These are phyloP conservation scores for Alternaria infectoria DNA, from an alignment of 2,329 filamentous ascomycete species.

Conservation along the genomic window DNA sequence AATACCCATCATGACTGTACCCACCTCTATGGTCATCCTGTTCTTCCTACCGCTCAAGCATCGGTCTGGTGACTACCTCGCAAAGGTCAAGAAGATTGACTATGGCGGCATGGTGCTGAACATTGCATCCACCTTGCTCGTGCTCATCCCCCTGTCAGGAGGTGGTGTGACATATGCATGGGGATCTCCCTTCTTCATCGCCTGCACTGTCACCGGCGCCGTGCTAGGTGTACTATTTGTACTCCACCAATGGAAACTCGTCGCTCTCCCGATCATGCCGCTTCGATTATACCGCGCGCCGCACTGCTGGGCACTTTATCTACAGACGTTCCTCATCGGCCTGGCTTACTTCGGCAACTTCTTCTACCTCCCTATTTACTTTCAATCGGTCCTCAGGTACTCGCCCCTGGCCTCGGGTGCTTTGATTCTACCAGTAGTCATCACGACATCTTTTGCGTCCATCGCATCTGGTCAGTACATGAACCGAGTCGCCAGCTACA, in stretches of 20 bases:
- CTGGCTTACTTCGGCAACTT: slow-evolving; percentile 65
- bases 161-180: slow-evolving; percentile 64
- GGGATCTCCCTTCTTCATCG: slow-evolving; percentile 64
- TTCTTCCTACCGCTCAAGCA: slow-evolving; percentile 48
- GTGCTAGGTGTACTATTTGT: slow-evolving; percentile 58
- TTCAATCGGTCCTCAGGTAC: slow-evolving; percentile 63
- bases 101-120: slow-evolving; percentile 63
- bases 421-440: slow-evolving; percentile 54
- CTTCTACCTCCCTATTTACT: slow-evolving; percentile 68
- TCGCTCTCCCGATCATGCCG: slow-evolving; percentile 64
- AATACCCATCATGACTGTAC: slow-evolving; percentile 21
- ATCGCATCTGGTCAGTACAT: slow-evolving; percentile 29
- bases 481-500: slow-evolving; percentile 25
- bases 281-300: slow-evolving; percentile 62
- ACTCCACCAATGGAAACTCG: slow-evolving; percentile 63
- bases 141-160: slow-evolving; percentile 69
- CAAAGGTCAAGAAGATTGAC: slow-evolving; percentile 64
- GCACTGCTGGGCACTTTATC: slow-evolving; percentile 61
- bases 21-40: slow-evolving; percentile 15
- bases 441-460: slow-evolving; percentile 22
- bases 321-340: slow-evolving; percentile 66
- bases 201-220: slow-evolving; percentile 60
- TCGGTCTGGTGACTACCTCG: slow-evolving; percentile 52
- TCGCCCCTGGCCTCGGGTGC: slow-evolving; percentile 57
- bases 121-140: slow-evolving; percentile 63